Conservation (phyloP, 164 flowering plant genomes). For the Buxus sempervirens region DNA sequence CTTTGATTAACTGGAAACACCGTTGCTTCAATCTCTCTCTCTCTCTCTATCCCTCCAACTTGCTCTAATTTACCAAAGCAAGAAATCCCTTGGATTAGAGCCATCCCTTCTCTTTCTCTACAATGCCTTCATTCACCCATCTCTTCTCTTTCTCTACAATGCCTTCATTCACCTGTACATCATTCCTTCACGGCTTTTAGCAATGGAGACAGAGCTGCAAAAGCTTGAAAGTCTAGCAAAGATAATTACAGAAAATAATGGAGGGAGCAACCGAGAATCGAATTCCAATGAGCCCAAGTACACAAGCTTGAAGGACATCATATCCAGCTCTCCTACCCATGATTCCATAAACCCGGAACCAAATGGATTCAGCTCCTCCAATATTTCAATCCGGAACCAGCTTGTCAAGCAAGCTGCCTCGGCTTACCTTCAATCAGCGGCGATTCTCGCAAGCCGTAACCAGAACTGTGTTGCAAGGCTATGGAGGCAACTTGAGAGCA, state of each 20-base stretch:
- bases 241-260: not conserved
- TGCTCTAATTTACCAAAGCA: too few relatives aligned
- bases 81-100: too few relatives aligned
- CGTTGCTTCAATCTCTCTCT: too few relatives aligned
- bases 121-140: not conserved
- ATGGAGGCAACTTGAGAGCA: conserved; percentile 19
- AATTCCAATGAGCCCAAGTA: conserved; percentile 21
- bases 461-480: conserved; percentile 29
- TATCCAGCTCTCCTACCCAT: conserved; percentile 3
- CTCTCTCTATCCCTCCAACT: too few relatives aligned
- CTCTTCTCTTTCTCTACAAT: not conserved
- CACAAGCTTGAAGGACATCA: conserved; percentile 52
- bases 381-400: conserved; percentile 42
- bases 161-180: not conserved
- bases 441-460: conserved; percentile 22
- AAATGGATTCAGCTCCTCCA: conserved; percentile 22
- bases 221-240: conserved; percentile 1
- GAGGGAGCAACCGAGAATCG: conserved; percentile 3
- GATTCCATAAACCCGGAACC: not conserved
- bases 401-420: conserved; percentile 68
- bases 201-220: conserved; percentile 20
- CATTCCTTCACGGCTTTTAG: conserved; percentile 15
- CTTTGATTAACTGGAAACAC: too few relatives aligned
- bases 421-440: conserved; percentile 54
- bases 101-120: not conserved